A percentile compares a stretch with the other conserved stretches of the same genome.
Evolutionary conservation across 2,329 filamentous ascomycete species (phyloP).

Genomic region (Cordyceps tenuipes): DNA sequence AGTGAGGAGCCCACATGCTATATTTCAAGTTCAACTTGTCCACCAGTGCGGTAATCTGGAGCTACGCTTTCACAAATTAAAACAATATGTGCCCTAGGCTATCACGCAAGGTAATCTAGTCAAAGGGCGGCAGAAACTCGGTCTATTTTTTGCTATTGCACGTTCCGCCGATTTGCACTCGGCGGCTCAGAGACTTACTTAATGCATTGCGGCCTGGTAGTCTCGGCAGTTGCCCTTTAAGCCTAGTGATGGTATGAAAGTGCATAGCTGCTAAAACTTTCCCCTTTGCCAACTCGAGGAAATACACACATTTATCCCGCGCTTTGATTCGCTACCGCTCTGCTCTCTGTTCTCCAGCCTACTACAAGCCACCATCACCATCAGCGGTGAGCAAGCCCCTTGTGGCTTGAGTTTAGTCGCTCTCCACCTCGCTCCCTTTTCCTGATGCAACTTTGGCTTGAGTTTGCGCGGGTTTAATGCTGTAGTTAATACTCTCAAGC

Average conservation of each 20-base stretch:
- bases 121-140: too few relatives aligned
- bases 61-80: too few relatives aligned
- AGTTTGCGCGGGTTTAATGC: not conserved
- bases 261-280: not conserved
- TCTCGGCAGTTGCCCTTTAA: slow-evolving; percentile 1
- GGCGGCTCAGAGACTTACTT: not conserved
- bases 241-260: not conserved
- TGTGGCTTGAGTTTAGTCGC: not conserved
- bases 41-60: too few relatives aligned
- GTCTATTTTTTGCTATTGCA: not conserved
- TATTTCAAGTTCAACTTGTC: too few relatives aligned
- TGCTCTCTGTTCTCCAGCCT: not conserved
- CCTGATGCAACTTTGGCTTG: not conserved
- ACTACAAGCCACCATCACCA: slow-evolving; percentile 1
- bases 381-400: slow-evolving; percentile 7
- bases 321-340: not conserved
- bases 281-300: not conserved
- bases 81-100: too few relatives aligned
- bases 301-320: too few relatives aligned
- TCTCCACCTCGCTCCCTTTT: not conserved
- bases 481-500: not conserved
- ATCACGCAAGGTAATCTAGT: too few relatives aligned
- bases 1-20: not conserved
- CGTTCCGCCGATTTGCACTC: not conserved
- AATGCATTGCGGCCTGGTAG: not conserved